Base-by-base conservation (phyloP, 2,329 filamentous ascomycete species). In the Lasiodiplodia citricola region DNA sequence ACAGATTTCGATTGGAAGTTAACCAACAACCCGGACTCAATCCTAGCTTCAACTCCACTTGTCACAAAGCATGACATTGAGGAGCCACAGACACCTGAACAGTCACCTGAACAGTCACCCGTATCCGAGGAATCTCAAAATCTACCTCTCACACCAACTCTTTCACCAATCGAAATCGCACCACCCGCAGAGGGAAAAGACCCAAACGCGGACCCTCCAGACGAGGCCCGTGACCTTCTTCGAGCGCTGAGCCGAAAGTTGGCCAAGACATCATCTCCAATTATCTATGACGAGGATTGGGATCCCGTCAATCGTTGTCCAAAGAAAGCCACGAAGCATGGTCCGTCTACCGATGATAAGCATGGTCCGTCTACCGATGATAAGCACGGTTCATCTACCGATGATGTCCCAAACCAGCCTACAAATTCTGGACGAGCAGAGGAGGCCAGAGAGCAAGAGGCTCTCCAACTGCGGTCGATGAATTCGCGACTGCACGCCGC, bases 401-500 rank as follows among this genome's bases (percentile, higher is more conserved):
- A 18, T 4, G 18, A 21, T 14, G 68, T 79, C 10, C 69, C 74
- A 47, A 38, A 78, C 10, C 75, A 78, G 5, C 75, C 74, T 0
- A 71, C 37, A 6, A 65, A 70, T n/a, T 75, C 78, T 5, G 74
- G 74, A 50, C 83, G 75, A 23, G 79, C 81, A 72, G 78, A 78
- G 4, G 80, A 84, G 25, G 78, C 80, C 54, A 75, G 81, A 8
- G 76, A 80, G 37, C 77, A 83, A 63, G 83, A 84, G 72, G 68
- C 79, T 1, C 68, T 79, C 6, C 78, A 80, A 5, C 73, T 85
- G 2, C 79, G 82, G 67, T 75, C 74, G 18, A 80, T 84, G 77
- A 81, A 81, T 68, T 77, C 78, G 23, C 75, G 77, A 38, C 72
- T 84, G 18, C 74, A 78, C 16, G 74, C 79, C 18, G 79, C 81